phyloP scores from a whole-genome alignment of 345 rosid species.

The Eucalyptus decipiens region DNA sequence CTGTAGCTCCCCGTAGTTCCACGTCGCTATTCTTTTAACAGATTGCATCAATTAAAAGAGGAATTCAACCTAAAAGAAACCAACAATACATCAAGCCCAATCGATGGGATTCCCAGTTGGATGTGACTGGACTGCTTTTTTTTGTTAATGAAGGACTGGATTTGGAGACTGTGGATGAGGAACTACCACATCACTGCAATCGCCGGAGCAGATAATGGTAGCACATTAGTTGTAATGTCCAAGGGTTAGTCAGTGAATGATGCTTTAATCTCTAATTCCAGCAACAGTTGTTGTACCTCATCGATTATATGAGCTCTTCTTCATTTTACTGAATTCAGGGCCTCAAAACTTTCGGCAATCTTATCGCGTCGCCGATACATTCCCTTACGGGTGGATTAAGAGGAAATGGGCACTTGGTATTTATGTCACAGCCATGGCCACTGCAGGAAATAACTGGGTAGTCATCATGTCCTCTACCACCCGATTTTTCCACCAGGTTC shows the following conservation, averaged over 20 bases:
- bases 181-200: conserved; percentile 79
- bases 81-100: neutral
- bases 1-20: neutral
- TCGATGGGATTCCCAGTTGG: neutral
- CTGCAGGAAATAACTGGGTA: conserved; percentile 1
- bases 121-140: neutral
- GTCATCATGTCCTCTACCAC: neutral
- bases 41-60: neutral
- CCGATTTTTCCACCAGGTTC: neutral
- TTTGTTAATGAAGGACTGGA: conserved; percentile 52
- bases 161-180: conserved; percentile 80
- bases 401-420: conserved; percentile 76
- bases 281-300: neutral
- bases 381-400: conserved; percentile 59
- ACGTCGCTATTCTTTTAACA: neutral
- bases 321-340: conserved; percentile 18
- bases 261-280: neutral
- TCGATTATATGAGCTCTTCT: neutral
- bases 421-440: conserved; percentile 46
- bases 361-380: conserved; percentile 62
- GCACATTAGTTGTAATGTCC: conserved; percentile 89
- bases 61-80: conserved; percentile 24
- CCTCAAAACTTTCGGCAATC: conserved; percentile 67
- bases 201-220: conserved; percentile 79
- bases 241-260: conserved; percentile 26